Evolutionary conservation across 208 protist species (phyloP), one percentile per base, ranked within the genome.

Genomic region (Leptomonas seymouri): DNA sequence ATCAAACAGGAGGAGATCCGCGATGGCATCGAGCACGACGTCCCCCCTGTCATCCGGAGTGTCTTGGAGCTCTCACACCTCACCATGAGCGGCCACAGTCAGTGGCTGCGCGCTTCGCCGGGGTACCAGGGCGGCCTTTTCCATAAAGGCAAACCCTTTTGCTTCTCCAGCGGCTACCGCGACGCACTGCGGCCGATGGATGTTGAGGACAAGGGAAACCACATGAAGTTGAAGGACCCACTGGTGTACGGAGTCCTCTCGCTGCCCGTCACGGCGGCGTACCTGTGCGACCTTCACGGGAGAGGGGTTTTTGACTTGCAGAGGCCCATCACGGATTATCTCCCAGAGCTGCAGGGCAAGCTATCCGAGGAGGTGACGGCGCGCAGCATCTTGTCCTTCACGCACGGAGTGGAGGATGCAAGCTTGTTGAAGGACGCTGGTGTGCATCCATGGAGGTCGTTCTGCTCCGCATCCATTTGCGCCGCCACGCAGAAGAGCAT

Each of bases 191-290:
- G 86, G 2, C 82, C 86, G 14, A 71, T 78, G 25, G 86, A 93
- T 31, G 78, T 82, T 70, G 87, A 95, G n/a, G 90, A 95, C 69
- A 93, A 93, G 67, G 87, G 86, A 12, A 93, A 95, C 74, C 82
- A 89, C 75, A 81, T 95, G 83, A 80, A 82, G 39, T 76, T 95
- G 31, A 90, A 89, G 61, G 90, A 95, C 69, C 87, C 90, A 25
- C 79, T 95, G 21, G 73, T 84, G 16, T 93, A 92, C 74, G 85
- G 87, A 54, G 68, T 56, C 12, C 72, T 95, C 9, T 84, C 81
- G 5, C 61, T 91, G 23, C 90, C 90, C n/a, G 67, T 95, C n/a
- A 86, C 87, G 12, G 75, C 80, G 14, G 86, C 81, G 20, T 91
- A 89, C 49, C 65, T 95, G 30, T 93, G 86, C 61, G 82, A 95